Evolutionary conservation across 805 yeast species (phyloP).

Genomic region (Maudiozyma saulgeensis): DNA sequence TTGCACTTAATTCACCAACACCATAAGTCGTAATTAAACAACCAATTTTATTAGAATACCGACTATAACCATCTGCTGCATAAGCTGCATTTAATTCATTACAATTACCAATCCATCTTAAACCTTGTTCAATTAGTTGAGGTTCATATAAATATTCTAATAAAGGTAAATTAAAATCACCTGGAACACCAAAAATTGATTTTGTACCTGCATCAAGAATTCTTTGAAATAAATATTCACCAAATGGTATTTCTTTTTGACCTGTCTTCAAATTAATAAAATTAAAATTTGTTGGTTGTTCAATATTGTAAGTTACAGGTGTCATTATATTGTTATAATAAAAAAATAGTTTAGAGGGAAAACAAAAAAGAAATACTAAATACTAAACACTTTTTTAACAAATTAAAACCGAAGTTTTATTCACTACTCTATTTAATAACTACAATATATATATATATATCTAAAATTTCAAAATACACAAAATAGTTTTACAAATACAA

Average conservation of each 20-base stretch:
- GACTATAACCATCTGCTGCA: conserved; percentile 83
- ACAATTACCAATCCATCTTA: conserved; percentile 75
- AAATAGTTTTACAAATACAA: too few species aligned
- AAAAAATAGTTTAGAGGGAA: too few species aligned
- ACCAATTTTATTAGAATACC: conserved; percentile 53
- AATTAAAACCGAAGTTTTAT: too few species aligned
- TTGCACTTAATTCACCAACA: conserved; percentile 80
- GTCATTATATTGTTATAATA: conserved; percentile 1
- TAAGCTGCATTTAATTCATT: conserved; percentile 87
- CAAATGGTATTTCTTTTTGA: conserved; percentile 36
- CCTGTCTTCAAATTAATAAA: not conserved
- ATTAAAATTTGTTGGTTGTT: not conserved
- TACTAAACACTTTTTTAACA: too few species aligned
- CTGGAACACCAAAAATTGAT: conserved; percentile 70
- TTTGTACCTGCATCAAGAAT: conserved; percentile 44
- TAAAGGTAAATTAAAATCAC: conserved; percentile 60
- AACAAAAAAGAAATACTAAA: too few species aligned
- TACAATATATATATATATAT: too few species aligned
- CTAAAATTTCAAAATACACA: too few species aligned
- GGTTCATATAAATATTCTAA: conserved; percentile 55
- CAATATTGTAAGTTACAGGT: conserved; percentile 1
- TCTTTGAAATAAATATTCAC: conserved; percentile 56
- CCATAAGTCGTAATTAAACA: conserved; percentile 65
- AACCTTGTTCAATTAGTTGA: conserved; percentile 16
- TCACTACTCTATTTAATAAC: too few species aligned